Conservation (phyloP, 176 grass and related monocot species). For the Dactylis glomerata region DNA sequence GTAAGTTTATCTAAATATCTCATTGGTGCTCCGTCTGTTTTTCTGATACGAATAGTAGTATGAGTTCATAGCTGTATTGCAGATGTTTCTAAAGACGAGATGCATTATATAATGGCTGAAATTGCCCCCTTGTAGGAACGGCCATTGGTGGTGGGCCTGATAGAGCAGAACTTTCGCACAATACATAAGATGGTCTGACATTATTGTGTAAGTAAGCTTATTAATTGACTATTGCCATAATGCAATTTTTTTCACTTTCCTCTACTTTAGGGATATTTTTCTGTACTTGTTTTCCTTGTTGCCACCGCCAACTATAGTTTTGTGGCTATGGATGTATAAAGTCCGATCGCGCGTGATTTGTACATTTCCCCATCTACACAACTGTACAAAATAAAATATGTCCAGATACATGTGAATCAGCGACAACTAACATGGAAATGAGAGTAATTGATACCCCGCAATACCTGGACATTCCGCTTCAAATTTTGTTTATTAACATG, state of each 20-base stretch:
- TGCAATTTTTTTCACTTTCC: neutral
- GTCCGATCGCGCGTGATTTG: no score
- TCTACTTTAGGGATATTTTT: neutral
- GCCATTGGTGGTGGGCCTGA: neutral
- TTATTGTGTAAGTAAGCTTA: neutral
- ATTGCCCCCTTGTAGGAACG: neutral
- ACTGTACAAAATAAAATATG: no score
- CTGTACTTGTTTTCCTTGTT: no score
- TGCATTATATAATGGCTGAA: neutral
- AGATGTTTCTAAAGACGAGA: neutral
- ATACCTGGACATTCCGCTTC: no score
- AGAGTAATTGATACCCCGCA: no score
- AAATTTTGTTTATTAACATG: no score
- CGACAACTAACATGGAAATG: no score
- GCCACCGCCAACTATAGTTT: no score
- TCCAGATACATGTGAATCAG: no score
- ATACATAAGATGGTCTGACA: neutral
- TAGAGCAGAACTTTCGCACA: neutral
- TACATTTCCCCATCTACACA: no score
- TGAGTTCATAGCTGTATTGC: neutral
- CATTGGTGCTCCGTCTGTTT: neutral
- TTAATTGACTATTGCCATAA: neutral
- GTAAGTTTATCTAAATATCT: neutral
- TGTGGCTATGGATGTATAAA: no score
- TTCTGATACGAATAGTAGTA: neutral